Base-by-base conservation (phyloP, 2,329 filamentous ascomycete genomes). In the Calonectria crousiana region DNA sequence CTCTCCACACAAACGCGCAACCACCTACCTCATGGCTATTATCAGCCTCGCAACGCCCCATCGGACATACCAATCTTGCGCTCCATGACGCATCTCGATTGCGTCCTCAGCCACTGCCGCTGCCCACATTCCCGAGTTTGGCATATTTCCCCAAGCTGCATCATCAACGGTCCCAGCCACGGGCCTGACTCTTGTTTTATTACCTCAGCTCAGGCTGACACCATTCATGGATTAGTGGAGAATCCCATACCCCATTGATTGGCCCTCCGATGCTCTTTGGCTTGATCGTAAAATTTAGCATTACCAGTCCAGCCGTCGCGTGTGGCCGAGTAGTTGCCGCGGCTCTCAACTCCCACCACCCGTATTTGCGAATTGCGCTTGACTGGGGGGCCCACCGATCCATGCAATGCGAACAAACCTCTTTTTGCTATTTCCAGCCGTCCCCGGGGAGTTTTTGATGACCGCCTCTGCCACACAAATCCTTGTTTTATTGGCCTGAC, bases 321-420 rank as follows among this genome's bases (percentile, higher is more conserved):
- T 58, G 32, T 58, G 13, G 32, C 30, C 53, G 34, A 62, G 36
- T n/a, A n/a, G 52, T 9, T 41, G 36, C 56, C n/a, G 38, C 23
- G 34, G 44, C 44, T 47, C n/a, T 47, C 20, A n/a, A 13, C 3
- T 44, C 23, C 56, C 56, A 58, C 34, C 11, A 38, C 69, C 69
- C 69, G 69, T 72, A 72, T 72, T 62, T 67, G 34, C 52, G 64
- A 60, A 72, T 51, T 72, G 38, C 26, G 26, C 26, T 53, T 58
- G 23, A 18, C 8, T 28, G 30, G 41, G 51, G 65, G 58, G 49
- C 26, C 68, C 28, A 62, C 68, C 18, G 28, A 52, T 38, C 62
- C 53, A 56, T 52, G 41, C 69, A 20, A 28, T 47, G 20, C 51
- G 26, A 32, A 18, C 51, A 53, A 23, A 47, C 26, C 28, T 44